These are phyloP conservation scores for Zygoascus meyerae DNA, from an alignment of 1,139 yeast species.

Conservation along the genomic window DNA sequence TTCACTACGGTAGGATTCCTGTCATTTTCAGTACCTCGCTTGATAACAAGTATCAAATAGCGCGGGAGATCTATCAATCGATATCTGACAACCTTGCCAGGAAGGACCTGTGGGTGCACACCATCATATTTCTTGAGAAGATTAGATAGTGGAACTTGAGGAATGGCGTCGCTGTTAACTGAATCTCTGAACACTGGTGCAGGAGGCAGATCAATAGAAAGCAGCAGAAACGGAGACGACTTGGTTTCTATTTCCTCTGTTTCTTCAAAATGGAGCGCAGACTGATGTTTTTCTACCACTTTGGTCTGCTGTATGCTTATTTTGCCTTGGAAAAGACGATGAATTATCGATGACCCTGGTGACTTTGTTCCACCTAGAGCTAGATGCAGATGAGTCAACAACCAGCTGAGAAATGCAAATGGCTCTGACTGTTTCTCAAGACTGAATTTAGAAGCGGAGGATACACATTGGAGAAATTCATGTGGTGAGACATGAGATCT, in stretches of 20 bases:
- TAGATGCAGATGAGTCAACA: conserved; percentile 45
- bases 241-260: conserved; percentile 13
- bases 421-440: conserved; percentile 45
- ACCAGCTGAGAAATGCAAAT: conserved; percentile 52
- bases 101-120: conserved; percentile 30
- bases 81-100: conserved; percentile 37
- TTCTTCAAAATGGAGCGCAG: conserved; percentile 2
- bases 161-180: conserved; percentile 39
- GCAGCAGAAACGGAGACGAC: conserved; percentile 49
- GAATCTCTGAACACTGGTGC: conserved; percentile 46
- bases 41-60: conserved; percentile 50
- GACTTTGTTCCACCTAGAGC: conserved; percentile 34
- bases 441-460: conserved; percentile 39
- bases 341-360: conserved; percentile 26
- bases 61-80: conserved; percentile 46
- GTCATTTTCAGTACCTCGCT: conserved; percentile 43
- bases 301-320: conserved; percentile 37
- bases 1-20: conserved; percentile 62
- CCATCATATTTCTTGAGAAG: conserved; percentile 48
- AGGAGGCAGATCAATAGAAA: conserved; percentile 56
- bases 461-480: conserved; percentile 50
- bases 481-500: conserved; percentile 62
- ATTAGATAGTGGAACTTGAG: conserved; percentile 47
- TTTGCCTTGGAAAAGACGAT: conserved; percentile 49
- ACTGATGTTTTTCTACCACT: conserved; percentile 28